Evolutionary conservation across 345 rosid species (phyloP), one percentile per base, ranked within the genome.

Genomic region (Pistacia vera): DNA sequence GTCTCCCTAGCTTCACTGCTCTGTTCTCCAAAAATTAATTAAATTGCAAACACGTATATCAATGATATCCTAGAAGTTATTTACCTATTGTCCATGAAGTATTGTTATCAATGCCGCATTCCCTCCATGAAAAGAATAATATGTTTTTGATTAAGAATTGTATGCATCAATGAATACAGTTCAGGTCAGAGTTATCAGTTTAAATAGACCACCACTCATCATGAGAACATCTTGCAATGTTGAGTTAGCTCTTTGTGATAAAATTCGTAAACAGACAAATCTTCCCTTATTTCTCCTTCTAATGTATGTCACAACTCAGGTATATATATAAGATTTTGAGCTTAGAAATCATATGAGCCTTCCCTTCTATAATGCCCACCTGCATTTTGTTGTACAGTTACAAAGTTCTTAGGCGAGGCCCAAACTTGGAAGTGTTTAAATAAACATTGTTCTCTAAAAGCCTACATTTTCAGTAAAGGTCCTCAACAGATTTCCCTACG

Each of bases 1-100:
- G 77, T 72, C 62, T 81, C 73, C 74, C 48, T 79, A 64, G 80
- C 70, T 66, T 84, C 87, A 70, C 55, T 68, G 18, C 64, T 73
- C 90, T 85, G 80, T 65, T n/a, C 71, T 62, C 79, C 72, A 77
- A 28, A 16, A 54, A 74, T 46, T 54, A 66, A 44, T 60, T 66
- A 75, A 70, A 74, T 60, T 68, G 60, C 60, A 68, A 74, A 74
- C 35, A 55, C 25, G 4, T 30, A 38, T 38, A 74, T 35, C 57
- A 59, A 52, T 60, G 54, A 58, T 30, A 30, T 13, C 51, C 14
- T 63, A 61, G 36, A 52, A 56, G 57, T 38, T 64, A 54, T 68
- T 48, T 83, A 87, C 88, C 85, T 22, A 74, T 68, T 59, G 25
- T 63, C 68, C 62, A 4, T 58, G n/a, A 17, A 36, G 20, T 8